Evolutionary conservation across 2,329 filamentous ascomycete species (phyloP), one percentile per base, ranked within the genome.

Genomic region (Sporothrix inflata): DNA sequence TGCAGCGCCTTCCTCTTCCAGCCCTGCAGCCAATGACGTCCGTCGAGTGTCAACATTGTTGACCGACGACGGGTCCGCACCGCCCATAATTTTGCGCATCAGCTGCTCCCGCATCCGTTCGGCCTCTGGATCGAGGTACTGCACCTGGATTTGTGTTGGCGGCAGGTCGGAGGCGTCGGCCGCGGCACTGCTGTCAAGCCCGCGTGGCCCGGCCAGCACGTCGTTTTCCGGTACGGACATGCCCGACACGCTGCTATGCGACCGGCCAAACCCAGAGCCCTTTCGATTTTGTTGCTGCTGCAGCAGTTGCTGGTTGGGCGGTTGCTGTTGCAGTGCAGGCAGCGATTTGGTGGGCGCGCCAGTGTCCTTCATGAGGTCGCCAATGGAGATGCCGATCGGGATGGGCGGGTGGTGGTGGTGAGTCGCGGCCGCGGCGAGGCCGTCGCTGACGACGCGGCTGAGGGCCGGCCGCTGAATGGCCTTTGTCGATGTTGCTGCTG

Each of bases 91-190:
- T 74, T 82, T 83, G 69, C 78, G 83, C 80, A 86, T 82, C 21
- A 87, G 76, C 74, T 80, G 79, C 40, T 80, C 82, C 76, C 83
- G 84, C 69, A 80, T 80, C 72, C 80, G 79, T 74, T 82, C 79
- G 2, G 85, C 86, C 21, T 86, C 83, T 0, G 85, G 83, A 72
- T 88, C 85, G 4, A 84, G 81, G 72, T 89, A 89, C 72, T 83
- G 83, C 3, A 89, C 79, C 78, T 89, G 87, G 8, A 87, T 88
- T 1, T 83, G 80, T 0, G 83, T 81, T 7, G 84, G 85, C 7
- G 78, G 74, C 14, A 34, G 72, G 19, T 40, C 72, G 16, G 40
- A 76, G 38, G 70, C 73, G 27, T 74, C 74, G 21, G 70, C 73
- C 34, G 34, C 72, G 83, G 84, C 8, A 77, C 73, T 16, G 21